Conservation (phyloP, 2,329 filamentous ascomycete genomes). For the Huntiella bhutanensis region DNA sequence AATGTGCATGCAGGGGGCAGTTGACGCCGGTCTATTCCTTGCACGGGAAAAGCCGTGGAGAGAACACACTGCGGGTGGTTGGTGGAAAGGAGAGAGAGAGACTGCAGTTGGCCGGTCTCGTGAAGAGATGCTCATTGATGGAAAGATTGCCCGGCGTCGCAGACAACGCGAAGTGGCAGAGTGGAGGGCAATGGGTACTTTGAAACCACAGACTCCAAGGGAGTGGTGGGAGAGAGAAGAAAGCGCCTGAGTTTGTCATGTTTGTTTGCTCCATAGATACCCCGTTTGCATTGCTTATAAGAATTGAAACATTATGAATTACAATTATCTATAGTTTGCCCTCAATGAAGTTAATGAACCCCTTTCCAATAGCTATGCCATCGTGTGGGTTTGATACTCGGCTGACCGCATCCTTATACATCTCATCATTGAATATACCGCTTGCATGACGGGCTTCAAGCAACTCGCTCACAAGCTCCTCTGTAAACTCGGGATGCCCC, state of each 20-base stretch:
- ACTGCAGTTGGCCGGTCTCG: conserved; percentile 25
- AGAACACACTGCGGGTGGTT: conserved; percentile 12
- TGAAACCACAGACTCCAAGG: background rate
- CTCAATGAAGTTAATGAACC: conserved; percentile 59
- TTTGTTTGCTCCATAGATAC: background rate
- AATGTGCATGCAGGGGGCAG: conserved; percentile 45
- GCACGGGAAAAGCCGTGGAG: conserved; percentile 47
- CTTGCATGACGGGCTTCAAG: conserved; percentile 41
- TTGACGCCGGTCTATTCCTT: conserved; percentile 50
- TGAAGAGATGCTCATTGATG: conserved; percentile 34
- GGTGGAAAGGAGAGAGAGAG: conserved; percentile 12
- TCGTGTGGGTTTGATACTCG: conserved; percentile 54
- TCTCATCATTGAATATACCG: conserved; percentile 49
- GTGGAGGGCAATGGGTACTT: conserved; percentile 6
- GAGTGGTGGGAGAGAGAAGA: conserved; percentile 22
- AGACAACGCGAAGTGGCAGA: conserved; percentile 28
- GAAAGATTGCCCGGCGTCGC: conserved; percentile 27
- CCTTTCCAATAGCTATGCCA: conserved; percentile 53
- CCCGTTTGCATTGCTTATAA: conserved; percentile 7
- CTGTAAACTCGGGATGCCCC: conserved; percentile 70
- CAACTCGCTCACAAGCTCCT: conserved; percentile 51
- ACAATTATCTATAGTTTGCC: conserved; percentile 23
- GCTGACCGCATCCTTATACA: conserved; percentile 48
- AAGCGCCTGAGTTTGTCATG: background rate
- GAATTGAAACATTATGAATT: background rate